Evolutionary conservation across 768 basidiomycete genomes (phyloP), one percentile per base, ranked within the genome.

Genomic region (Clitopilus passeckerianus): DNA sequence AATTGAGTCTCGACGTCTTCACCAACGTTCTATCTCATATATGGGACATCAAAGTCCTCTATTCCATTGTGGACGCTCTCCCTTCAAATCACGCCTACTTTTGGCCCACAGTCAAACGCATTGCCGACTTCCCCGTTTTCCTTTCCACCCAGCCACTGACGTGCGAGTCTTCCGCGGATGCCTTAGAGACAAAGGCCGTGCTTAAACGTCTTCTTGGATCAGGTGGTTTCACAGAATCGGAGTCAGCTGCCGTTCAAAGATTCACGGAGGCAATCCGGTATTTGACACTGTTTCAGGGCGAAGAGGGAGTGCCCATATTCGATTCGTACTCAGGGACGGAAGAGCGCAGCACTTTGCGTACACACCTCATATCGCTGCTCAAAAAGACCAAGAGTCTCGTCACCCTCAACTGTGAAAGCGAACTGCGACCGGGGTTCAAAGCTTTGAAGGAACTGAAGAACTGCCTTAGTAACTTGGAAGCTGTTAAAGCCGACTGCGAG

Each of bases 1-100:
- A 35, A n/a, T 14, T 63, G 35, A 52, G 63, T 46, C 23, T 22
- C 7, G 65, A 64, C 58, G 59, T 64, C 16, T 66, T 66, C 41
- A 61, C 63, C 6, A 46, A 22, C 24, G 60, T 66, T 18, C 60
- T 64, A 9, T 61, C 61, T 2, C 59, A 56, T 30, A 52, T 64
- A 10, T 53, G 57, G 24, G 59, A 63, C 23, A 30, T 54, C 5
- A 52, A 18, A 23, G 57, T 52, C 5, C 34, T 66, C 33, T 55
- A 60, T 27, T 20, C 52, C 14, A 23, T 66, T 10, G 43, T 59
- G 0, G 22, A 37, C 14, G 60, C 63, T 2, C 24, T 66, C 9
- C 63, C 61, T 14, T 10, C 30, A 1, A 34, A 37, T 5, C 57
- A 61, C 54, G 22, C 22, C 12, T 18, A 16, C 9, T 50, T 50